Conservation (phyloP, 2,329 filamentous ascomycete genomes). For the Claviceps purpurea region DNA sequence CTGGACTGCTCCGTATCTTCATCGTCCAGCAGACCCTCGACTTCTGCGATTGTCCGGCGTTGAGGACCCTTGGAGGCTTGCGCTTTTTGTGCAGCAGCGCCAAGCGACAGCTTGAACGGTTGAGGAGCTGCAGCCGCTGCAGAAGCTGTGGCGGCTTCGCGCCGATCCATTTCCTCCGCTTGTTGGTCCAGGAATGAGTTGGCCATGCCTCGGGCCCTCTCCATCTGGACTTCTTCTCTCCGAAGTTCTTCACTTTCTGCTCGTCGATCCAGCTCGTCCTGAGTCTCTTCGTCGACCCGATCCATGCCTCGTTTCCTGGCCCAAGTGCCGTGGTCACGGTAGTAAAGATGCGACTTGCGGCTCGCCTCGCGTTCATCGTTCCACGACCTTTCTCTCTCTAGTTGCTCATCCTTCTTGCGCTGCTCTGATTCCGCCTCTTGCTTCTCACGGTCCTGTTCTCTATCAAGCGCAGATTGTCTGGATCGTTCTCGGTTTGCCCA, state of each 20-base stretch:
- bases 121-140: conserved; percentile 40
- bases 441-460: conserved; percentile 69
- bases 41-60: conserved; percentile 77
- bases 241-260: conserved; percentile 64
- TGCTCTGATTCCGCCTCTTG: conserved; percentile 56
- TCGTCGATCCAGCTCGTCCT: conserved; percentile 71
- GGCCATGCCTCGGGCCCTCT: conserved; percentile 71
- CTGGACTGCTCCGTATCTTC: conserved; percentile 67
- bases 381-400: conserved; percentile 56
- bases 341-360: conserved; percentile 67
- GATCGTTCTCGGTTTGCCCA: conserved; percentile 85
- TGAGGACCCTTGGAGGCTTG: conserved; percentile 42
- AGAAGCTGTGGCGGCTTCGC: conserved; percentile 21
- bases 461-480: conserved; percentile 69
- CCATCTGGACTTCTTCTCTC: conserved; percentile 55
- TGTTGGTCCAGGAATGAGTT: conserved; percentile 83
- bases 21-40: conserved; percentile 88
- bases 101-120: conserved; percentile 85
- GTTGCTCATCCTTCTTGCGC: conserved; percentile 54
- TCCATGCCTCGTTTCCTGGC: conserved; percentile 65
- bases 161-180: conserved; percentile 57
- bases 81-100: conserved; percentile 67
- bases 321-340: conserved; percentile 75
- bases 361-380: conserved; percentile 75
- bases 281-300: conserved; percentile 56